Conservation (phyloP, 768 basidiomycete genomes). For the Dendrothele bispora region DNA sequence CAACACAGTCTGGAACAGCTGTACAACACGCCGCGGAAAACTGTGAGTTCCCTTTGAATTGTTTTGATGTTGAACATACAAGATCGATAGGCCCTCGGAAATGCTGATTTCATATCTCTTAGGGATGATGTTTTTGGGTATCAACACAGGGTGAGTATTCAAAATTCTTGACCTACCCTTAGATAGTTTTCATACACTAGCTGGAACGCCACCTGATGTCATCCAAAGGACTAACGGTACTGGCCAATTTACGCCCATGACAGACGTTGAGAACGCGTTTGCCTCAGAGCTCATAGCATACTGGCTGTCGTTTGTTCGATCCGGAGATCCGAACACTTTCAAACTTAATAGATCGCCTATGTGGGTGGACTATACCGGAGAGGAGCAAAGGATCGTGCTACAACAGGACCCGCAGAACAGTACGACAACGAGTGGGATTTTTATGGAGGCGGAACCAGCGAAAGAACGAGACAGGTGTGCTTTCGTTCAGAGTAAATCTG, state of each 20-base stretch:
- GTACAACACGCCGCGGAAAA: conserved; percentile 59
- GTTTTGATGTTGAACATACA: no score
- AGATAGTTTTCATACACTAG: neutral
- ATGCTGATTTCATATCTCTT: no score
- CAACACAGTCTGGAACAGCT: conserved; percentile 31
- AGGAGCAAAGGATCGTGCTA: conserved; percentile 42
- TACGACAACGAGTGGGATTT: conserved; percentile 37
- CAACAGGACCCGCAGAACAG: conserved; percentile 32
- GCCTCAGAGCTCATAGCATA: conserved; percentile 61
- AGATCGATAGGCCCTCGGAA: no score
- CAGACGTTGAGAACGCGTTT: conserved; percentile 46
- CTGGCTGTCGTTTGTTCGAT: conserved; percentile 64
- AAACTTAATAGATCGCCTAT: conserved; percentile 49
- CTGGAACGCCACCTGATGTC: conserved; percentile 13
- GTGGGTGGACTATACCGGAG: conserved; percentile 48
- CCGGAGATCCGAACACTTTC: conserved; percentile 53
- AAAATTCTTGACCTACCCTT: neutral
- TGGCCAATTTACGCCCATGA: conserved; percentile 44
- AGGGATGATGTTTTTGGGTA: no score
- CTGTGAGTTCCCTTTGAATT: conserved; percentile 75
- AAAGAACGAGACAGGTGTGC: conserved; percentile 36
- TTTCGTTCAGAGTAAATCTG: conserved; percentile 34
- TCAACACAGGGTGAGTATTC: conserved; percentile 51
- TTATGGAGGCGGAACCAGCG: conserved; percentile 37
- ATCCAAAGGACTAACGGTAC: conserved; percentile 49